phyloP scores from a whole-genome alignment of 306 rosid genomes.

The Crotalaria pallida region DNA sequence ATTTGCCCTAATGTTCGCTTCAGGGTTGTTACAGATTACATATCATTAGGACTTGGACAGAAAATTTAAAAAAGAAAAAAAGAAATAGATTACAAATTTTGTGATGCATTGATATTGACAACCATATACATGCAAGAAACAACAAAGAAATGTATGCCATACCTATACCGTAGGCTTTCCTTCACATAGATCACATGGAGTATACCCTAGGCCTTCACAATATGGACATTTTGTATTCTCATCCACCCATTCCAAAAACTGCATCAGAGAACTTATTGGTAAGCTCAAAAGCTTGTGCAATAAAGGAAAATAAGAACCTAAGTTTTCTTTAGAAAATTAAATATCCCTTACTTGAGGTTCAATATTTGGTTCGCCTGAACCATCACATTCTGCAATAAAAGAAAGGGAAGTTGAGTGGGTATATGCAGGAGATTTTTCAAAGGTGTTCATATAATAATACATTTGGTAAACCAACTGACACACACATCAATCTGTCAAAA shows the following conservation, averaged over 20 bases:
- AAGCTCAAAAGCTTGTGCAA: constrained; percentile 6
- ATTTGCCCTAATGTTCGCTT: not conserved
- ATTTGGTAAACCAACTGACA: not conserved
- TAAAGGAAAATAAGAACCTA: not conserved
- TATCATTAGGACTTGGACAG: too few species aligned
- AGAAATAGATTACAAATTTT: constrained; percentile 12
- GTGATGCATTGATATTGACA: constrained; percentile 1
- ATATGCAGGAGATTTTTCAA: constrained; percentile 7
- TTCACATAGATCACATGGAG: constrained; percentile 58
- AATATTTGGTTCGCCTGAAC: constrained; percentile 80
- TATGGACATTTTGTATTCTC: constrained; percentile 77
- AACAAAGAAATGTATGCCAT: constrained; percentile 11
- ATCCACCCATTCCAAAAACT: constrained; percentile 91
- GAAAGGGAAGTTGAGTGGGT: constrained; percentile 23
- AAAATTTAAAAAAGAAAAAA: too few species aligned
- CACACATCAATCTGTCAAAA: not conserved
- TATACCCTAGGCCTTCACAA: constrained; percentile 77
- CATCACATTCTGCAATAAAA: constrained; percentile 77
- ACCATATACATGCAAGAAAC: constrained; percentile 9
- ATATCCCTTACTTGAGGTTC: constrained; percentile 74
- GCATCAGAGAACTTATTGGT: constrained; percentile 28
- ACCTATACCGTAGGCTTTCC: constrained; percentile 45
- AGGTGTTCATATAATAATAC: constrained; percentile 4
- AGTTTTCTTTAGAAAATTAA: not conserved
- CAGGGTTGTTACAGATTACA: not conserved